Evolutionary conservation across 495 filamentous ascomycete species (phyloP).

Genomic region (Neurospora sp.): DNA sequence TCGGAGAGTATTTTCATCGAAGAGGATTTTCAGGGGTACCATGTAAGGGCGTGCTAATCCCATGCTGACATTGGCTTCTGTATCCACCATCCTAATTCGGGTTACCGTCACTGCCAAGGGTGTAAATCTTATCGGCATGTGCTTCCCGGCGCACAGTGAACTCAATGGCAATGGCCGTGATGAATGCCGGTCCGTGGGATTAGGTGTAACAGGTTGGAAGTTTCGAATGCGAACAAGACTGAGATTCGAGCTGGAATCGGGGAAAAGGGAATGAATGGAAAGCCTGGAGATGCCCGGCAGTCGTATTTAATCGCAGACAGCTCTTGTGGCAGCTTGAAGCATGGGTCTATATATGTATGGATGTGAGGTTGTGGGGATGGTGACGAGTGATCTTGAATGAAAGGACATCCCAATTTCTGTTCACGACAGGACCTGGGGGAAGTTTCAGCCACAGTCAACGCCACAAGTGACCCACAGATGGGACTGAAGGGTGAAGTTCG

Average conservation of each 20-base stretch:
- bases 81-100: neutral
- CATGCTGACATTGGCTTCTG: neutral
- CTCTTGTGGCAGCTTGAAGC: neutral
- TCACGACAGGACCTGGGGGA: neutral
- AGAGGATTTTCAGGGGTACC: neutral
- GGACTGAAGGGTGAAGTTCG: neutral
- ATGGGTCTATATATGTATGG: neutral
- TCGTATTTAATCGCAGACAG: neutral
- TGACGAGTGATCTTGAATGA: neutral
- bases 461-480: neutral
- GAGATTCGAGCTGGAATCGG: neutral
- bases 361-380: neutral
- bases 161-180: neutral
- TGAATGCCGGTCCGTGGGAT: neutral
- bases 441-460: neutral
- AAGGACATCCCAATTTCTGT: neutral
- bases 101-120: neutral
- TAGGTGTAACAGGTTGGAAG: neutral
- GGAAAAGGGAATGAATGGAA: neutral
- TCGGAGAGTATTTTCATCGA: neutral
- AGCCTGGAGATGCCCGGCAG: neutral
- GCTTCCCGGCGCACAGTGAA: neutral
- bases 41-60: neutral
- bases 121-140: neutral
- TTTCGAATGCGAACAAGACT: neutral